Base-by-base conservation (phyloP, 768 basidiomycete species). In the Kwoniella mangroviensis region DNA sequence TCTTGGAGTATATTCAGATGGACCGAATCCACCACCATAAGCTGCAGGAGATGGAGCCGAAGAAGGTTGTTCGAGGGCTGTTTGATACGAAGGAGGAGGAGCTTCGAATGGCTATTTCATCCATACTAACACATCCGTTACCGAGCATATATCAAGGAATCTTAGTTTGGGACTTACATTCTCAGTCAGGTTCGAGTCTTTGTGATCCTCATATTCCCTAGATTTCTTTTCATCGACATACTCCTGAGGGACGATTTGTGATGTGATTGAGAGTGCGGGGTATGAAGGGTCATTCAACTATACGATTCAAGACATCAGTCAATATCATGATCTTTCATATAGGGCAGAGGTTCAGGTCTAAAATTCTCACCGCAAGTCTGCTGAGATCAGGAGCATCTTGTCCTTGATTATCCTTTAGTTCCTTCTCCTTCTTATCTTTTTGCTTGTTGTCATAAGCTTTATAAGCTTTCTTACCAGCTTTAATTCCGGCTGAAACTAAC, bases 401-500 rank as follows among this genome's bases (percentile, higher is more conserved):
- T 34, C 34, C 34, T 51, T 54, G 19, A 54, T n/a, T 54, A 13
- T n/a, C 34, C 17, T 42, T 17, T 13, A 17, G 4, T 40, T 34
- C 17, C 40, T 42, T 11, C 22, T 42, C 34, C 41, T 60, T 60
- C n/a, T 60, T 60, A 12, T 60, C 17, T 13, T 60, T 41, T 22
- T 60, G 34, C 40, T 43, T 60, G 34, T 60, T 43, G 42, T 60
- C 58, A 43, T 42, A 60, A 41, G 58, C 58, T 43, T 60, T 60
- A 60, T 60, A 60, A 22, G 58, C 58, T 22, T 42, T 60, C 17
- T 15, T n/a, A 4, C 58, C 58, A n/a, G 58, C 58, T 60, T 34
- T 41, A 1, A 60, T 41, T 19, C 58, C 58, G 7, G 58, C 58
- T 19, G 28, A 28, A 10, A 60, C 41, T 43, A 60, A 42, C 3